phyloP scores from a whole-genome alignment of 225 moss, liverwort and hornwort species.

The Marchantia polymorpha region DNA sequence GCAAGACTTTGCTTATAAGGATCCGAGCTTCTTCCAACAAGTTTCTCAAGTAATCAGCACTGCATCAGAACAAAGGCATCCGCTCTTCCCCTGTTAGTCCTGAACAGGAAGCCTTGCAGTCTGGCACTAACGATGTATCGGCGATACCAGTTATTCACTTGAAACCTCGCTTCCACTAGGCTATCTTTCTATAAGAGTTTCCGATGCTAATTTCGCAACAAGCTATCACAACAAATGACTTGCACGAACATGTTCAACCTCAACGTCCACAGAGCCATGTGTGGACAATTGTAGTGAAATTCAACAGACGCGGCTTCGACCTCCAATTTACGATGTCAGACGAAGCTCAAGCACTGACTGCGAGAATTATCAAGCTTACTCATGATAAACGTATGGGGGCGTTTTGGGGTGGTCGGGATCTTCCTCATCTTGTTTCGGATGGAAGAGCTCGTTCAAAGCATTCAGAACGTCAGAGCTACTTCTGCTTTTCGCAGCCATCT shows the following conservation, averaged over 20 bases:
- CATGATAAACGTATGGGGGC: conserved; percentile 19
- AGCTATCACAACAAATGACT: too few species aligned
- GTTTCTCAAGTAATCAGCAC: conserved; percentile 32
- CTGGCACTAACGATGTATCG: too few species aligned
- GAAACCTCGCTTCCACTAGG: not conserved
- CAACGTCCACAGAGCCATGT: too few species aligned
- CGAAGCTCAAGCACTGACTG: too few species aligned
- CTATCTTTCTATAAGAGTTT: too few species aligned
- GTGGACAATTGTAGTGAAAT: too few species aligned
- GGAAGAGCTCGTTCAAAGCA: conserved; percentile 15
- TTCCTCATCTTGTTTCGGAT: conserved; percentile 9
- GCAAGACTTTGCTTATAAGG: conserved; percentile 36
- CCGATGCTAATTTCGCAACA: too few species aligned
- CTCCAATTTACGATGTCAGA: too few species aligned
- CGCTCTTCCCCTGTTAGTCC: not conserved
- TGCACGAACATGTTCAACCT: too few species aligned
- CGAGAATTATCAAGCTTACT: conserved; percentile 13
- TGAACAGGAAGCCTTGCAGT: not conserved
- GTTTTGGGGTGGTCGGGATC: conserved; percentile 19
- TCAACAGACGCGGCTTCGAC: too few species aligned
- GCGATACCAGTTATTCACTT: too few species aligned
- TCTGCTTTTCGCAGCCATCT: conserved; percentile 9
- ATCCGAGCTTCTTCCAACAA: conserved; percentile 39
- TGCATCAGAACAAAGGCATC: not conserved
- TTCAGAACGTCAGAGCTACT: conserved; percentile 6